phyloP scores from a whole-genome alignment of 805 yeast genomes.

The Wickerhamomyces silvicola region DNA sequence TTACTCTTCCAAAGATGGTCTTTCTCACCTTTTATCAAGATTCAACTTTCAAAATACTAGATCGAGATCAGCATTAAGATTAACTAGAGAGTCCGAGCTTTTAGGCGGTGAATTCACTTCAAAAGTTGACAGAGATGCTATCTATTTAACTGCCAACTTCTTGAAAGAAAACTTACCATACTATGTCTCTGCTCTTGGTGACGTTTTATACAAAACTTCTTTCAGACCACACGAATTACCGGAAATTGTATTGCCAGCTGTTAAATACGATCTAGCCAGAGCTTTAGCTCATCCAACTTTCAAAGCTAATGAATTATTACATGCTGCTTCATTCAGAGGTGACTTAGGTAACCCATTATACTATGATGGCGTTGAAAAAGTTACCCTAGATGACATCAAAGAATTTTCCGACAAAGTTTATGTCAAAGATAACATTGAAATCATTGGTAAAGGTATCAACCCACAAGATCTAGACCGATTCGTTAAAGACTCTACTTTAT shows the following conservation, averaged over 20 bases:
- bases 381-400: slow-evolving; percentile 58
- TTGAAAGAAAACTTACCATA: slow-evolving; percentile 85
- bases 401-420: slow-evolving; percentile 61
- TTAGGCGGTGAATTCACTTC: slow-evolving; percentile 79
- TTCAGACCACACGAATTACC: slow-evolving; percentile 78
- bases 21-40: slow-evolving; percentile 78
- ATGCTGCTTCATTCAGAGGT: slow-evolving; percentile 72
- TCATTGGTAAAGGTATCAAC: slow-evolving; percentile 69
- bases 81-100: slow-evolving; percentile 90
- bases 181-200: slow-evolving; percentile 80
- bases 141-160: slow-evolving; percentile 75
- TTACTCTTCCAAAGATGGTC: slow-evolving; percentile 62
- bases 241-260: slow-evolving; percentile 80
- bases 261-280: slow-evolving; percentile 52
- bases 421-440: slow-evolving; percentile 62
- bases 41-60: slow-evolving; percentile 80
- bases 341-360: slow-evolving; percentile 84
- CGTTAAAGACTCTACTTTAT: slow-evolving; percentile 58
- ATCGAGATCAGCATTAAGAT: slow-evolving; percentile 81
- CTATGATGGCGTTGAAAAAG: slow-evolving; percentile 58
- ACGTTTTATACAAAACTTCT: slow-evolving; percentile 60
- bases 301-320: slow-evolving; percentile 71
- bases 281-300: slow-evolving; percentile 46
- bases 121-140: slow-evolving; percentile 73
- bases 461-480: slow-evolving; percentile 64